Evolutionary conservation across 1,284 basidiomycete species (phyloP).

Genomic region (Lentinula novae-zelandiae): DNA sequence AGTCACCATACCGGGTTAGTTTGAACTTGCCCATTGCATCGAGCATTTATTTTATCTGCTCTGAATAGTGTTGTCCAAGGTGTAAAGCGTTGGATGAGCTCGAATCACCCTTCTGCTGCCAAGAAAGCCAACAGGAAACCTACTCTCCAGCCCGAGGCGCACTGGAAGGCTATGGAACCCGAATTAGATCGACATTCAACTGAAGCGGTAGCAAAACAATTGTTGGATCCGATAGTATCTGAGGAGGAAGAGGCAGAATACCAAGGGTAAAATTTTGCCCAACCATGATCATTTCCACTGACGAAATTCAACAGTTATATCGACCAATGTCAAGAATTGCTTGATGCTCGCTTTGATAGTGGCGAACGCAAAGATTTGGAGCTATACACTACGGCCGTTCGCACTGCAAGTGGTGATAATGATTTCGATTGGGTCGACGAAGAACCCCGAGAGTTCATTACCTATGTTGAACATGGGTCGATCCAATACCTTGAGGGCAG

Average conservation of each 20-base stretch:
- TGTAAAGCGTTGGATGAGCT: conserved; percentile 67
- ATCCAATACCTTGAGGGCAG: conserved; percentile 24
- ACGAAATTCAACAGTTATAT: conserved; percentile 50
- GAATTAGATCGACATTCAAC: conserved; percentile 55
- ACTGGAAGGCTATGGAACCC: conserved; percentile 26
- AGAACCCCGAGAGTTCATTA: conserved; percentile 35
- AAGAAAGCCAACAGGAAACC: conserved; percentile 40
- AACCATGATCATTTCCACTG: conserved; percentile 4
- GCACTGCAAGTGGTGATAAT: conserved; percentile 41
- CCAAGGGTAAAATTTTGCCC: conserved; percentile 50
- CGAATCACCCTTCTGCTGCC: conserved; percentile 37
- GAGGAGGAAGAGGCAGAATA: conserved; percentile 75
- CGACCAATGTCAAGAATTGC: conserved; percentile 64
- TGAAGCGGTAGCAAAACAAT: conserved; percentile 55
- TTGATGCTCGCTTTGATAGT: conserved; percentile 43
- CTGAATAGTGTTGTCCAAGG: conserved; percentile 67
- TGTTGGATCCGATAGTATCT: conserved; percentile 65
- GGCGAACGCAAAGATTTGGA: conserved; percentile 53
- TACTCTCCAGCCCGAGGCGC: conserved; percentile 25
- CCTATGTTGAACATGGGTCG: conserved; percentile 37
- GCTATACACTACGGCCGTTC: conserved; percentile 52
- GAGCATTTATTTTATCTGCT: not conserved
- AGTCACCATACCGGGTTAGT: conserved; percentile 40
- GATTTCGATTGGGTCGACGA: conserved; percentile 34
- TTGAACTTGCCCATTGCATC: not conserved